phyloP scores from a whole-genome alignment of 2,329 filamentous ascomycete species.

The Dichotomopilus funicola region DNA sequence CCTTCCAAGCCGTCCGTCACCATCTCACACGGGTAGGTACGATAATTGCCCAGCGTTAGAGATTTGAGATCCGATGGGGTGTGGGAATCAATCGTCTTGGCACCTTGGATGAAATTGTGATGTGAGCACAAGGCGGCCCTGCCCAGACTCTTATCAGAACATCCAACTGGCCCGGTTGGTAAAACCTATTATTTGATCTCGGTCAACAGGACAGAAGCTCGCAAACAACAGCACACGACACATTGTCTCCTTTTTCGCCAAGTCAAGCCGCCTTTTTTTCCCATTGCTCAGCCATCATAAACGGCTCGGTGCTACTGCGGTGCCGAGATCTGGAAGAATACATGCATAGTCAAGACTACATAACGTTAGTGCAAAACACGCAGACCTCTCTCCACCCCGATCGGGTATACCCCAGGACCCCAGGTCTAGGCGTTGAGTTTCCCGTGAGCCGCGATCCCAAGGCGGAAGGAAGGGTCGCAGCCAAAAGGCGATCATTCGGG shows the following conservation, averaged over 20 bases:
- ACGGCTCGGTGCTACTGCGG: constrained; percentile 8
- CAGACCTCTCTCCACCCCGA: no score
- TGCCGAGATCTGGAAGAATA: constrained; percentile 8
- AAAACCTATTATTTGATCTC: not conserved
- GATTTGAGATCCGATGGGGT: constrained; percentile 10
- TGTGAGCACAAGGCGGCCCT: constrained; percentile 15
- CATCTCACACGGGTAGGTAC: constrained; percentile 7
- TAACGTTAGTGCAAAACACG: no score
- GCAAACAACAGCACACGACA: not conserved
- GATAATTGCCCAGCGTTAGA: constrained; percentile 23
- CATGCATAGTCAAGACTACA: not conserved
- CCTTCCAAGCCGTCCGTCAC: constrained; percentile 4
- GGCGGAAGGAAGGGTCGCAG: not conserved
- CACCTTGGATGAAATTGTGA: constrained; percentile 25
- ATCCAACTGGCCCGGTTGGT: not conserved
- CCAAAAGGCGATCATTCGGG: not conserved
- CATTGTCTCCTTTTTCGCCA: not conserved
- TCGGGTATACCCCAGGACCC: no score
- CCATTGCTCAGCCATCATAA: no score
- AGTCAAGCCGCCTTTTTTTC: no score
- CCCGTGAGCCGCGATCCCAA: no score
- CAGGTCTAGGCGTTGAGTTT: no score
- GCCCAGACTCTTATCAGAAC: constrained; percentile 8
- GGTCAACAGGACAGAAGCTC: constrained; percentile 3
- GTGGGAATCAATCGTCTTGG: constrained; percentile 19